Conservation (phyloP, 106 monocot genomes). For the Dendrobium nobile region DNA sequence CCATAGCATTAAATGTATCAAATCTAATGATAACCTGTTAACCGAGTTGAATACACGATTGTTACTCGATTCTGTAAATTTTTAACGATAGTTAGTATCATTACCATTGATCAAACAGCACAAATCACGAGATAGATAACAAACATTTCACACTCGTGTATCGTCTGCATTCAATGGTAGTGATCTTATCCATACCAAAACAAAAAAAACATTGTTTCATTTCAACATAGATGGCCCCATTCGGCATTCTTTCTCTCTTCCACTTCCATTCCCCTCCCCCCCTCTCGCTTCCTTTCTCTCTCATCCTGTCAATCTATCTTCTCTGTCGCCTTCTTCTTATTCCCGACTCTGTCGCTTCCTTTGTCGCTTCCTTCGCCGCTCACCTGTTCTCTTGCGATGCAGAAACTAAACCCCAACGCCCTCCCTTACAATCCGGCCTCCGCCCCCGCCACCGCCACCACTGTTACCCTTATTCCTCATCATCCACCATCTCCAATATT, state of each 20-base stretch:
- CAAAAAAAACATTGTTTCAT: not conserved
- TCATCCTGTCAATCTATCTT: constrained; percentile 1
- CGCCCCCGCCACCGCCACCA: not conserved
- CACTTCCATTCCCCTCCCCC: not conserved
- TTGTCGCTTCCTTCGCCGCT: not conserved
- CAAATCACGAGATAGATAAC: not conserved
- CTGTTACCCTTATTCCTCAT: not conserved
- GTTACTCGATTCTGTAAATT: not conserved
- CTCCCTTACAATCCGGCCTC: not conserved
- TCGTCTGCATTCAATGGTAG: not conserved
- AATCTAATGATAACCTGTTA: not conserved
- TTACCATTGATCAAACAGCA: not conserved
- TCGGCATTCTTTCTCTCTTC: not conserved
- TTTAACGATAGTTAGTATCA: not conserved
- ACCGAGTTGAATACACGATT: not conserved
- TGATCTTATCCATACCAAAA: not conserved
- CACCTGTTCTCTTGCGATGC: not conserved
- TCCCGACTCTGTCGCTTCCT: not conserved
- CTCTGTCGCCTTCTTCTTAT: not conserved
- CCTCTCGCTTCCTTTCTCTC: not conserved
- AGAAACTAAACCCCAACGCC: not conserved
- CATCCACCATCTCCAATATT: not conserved
- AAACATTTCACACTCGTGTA: too few relatives aligned
- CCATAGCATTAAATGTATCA: not conserved
- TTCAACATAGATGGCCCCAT: not conserved